Evolutionary conservation across 805 yeast genomes (phyloP).

Genomic region (Diddensiella transvaalensis): DNA sequence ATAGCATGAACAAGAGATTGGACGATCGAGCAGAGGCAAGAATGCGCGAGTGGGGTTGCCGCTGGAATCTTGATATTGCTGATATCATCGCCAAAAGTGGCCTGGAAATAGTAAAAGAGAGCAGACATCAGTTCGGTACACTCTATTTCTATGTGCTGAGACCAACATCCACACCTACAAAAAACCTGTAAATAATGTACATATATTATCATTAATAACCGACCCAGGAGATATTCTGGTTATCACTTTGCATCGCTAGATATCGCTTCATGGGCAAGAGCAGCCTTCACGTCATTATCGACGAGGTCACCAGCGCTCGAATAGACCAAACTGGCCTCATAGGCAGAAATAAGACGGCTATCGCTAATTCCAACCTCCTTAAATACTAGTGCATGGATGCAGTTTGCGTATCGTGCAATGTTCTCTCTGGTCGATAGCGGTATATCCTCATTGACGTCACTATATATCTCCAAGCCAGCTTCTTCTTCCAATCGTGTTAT

Average conservation of each 20-base stretch:
- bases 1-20: slow-evolving; percentile 70
- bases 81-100: slow-evolving; percentile 82
- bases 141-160: slow-evolving; percentile 47
- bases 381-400: slow-evolving; percentile 73
- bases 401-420: slow-evolving; percentile 81
- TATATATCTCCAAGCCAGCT: slow-evolving; percentile 90
- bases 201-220: background rate
- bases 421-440: slow-evolving; percentile 59
- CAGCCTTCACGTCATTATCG: slow-evolving; percentile 67
- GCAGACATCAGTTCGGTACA: slow-evolving; percentile 84
- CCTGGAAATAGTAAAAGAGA: slow-evolving; percentile 73
- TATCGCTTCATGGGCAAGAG: slow-evolving; percentile 68
- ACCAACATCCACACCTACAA: too few species aligned
- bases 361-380: slow-evolving; percentile 88
- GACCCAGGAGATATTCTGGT: too few species aligned
- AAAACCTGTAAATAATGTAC: slow-evolving; percentile 5
- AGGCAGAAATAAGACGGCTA: slow-evolving; percentile 70
- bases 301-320: slow-evolving; percentile 66
- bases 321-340: slow-evolving; percentile 84
- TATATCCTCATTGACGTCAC: slow-evolving; percentile 79
- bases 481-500: slow-evolving; percentile 83
- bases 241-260: slow-evolving; percentile 29
- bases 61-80: slow-evolving; percentile 95
- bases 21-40: slow-evolving; percentile 82
- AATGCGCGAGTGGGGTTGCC: slow-evolving; percentile 90